phyloP scores from a whole-genome alignment of 2,329 filamentous ascomycete genomes.

The Colletotrichum sp. region DNA sequence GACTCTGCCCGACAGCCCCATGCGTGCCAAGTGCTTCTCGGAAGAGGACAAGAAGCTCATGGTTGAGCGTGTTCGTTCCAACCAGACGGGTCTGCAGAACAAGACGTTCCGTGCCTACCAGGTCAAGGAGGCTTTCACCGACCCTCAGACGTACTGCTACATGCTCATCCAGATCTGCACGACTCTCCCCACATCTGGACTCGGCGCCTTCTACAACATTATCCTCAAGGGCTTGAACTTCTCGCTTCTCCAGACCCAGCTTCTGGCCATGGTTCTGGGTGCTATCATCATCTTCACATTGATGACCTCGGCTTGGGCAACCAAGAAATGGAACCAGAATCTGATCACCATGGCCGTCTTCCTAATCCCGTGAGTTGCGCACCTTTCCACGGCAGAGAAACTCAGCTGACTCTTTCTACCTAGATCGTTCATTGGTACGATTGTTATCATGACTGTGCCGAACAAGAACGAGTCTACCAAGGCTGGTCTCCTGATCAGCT shows the following conservation, averaged over 20 bases:
- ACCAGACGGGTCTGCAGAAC: slow-evolving; percentile 32
- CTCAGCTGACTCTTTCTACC: background rate
- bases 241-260: slow-evolving; percentile 26
- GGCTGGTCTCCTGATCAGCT: background rate
- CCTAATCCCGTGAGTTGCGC: background rate
- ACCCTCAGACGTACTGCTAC: slow-evolving; percentile 6
- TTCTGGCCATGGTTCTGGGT: slow-evolving; percentile 28
- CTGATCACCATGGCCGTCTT: slow-evolving; percentile 22
- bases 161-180: slow-evolving; percentile 20
- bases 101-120: slow-evolving; percentile 7
- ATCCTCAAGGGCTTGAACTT: slow-evolving; percentile 28
- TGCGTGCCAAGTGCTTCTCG: slow-evolving; percentile 32
- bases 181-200: slow-evolving; percentile 26
- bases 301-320: background rate
- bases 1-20: slow-evolving; percentile 44
- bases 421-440: background rate
- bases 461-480: background rate
- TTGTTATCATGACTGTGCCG: slow-evolving; percentile 10
- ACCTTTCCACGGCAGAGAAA: background rate
- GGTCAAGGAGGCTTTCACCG: slow-evolving; percentile 1
- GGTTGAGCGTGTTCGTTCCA: slow-evolving; percentile 40
- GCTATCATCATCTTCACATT: slow-evolving; percentile 3
- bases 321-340: slow-evolving; percentile 9
- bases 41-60: slow-evolving; percentile 36
- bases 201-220: slow-evolving; percentile 28